Base-by-base conservation (phyloP, 225 moss, liverwort and hornwort species). In the Straminergon stramineum region DNA sequence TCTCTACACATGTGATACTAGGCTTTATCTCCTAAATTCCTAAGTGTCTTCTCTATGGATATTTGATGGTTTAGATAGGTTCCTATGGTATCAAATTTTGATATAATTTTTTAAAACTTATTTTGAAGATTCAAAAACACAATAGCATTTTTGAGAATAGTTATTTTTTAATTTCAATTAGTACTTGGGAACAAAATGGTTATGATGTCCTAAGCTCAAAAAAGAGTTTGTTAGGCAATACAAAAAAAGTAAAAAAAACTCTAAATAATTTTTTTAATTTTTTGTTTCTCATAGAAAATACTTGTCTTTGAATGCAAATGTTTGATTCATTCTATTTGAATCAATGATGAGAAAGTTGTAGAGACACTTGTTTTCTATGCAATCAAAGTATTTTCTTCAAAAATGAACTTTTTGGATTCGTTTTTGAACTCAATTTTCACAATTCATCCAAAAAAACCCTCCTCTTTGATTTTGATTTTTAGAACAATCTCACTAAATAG, bases 141-240 rank as follows among this genome's bases (percentile, higher is more conserved):
- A 11, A 3, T 35, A 19, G 18, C 6, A 5, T 6, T 67, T 67
- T 19, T 11, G 2, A 10, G 0, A 67, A 37, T 35, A 5, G 20
- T 6, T 18, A 7, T 20, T 10, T 67, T 20, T 19, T n/a, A n/a
- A 35, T 19, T 67, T 10, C 67, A 66, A 66, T 19, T 0, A 35
- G 1, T 21, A 11, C 12, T 6, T 37, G 22, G 19, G 3, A 68
- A 21, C 11, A 37, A 68, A 68, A 37, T n/a, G n/a, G 3, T 37
- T 12, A 21, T 22, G 23, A 2, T 22, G 5, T 10, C 8, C 26
- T 41, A 26, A 71, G 8, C 1, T 41, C 8, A 26, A 71, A 39
- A 27, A 9, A 3, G 15, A 26, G 9, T 15, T 71, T 0, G 1
- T 70, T 0, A 0, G 1, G 0, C 1, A 7, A 0, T 7, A 13